Evolutionary conservation across 148 eudicot genomes (phyloP), one percentile per base, ranked within the genome.

Genomic region (Rhododendron molle): DNA sequence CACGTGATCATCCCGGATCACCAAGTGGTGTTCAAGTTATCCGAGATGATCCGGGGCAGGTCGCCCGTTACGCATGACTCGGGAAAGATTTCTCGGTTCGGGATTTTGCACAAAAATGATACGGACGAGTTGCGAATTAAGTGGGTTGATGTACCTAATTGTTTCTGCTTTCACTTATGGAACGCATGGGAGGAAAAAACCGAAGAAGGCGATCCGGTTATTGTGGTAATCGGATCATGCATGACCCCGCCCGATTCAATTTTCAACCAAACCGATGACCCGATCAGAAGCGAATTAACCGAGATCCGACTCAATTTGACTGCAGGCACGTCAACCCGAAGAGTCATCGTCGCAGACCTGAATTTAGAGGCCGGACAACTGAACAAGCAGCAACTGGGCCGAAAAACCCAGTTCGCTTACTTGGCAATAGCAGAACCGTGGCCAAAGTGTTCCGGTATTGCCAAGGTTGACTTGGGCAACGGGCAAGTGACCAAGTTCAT

Each of bases 351-450:
- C 2, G 21, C 89, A 0, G 89, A 81, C 1, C 26, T 90, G 40
- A 93, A 93, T 28, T 62, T 93, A n/a, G 96, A 93, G 46, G 89
- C 86, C 4, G 96, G 96, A 20, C 90, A 89, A 76, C 92, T 89
- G 76, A 92, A 89, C 85, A 88, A 85, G 85, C 38, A 40, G 0
- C 82, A 20, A 54, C 34, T 90, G 11, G 96, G 96, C 3, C 69
- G 46, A 14, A 93, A 91, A 82, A 89, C 87, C 46, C 85, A 84
- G 52, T 90, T 84, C 18, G 90, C 76, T 6, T 93, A 91, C 52
- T 40, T 92, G 87, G 94, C 96, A 1, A 89, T 93, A 83, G 92
- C 91, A 0, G 93, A 93, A 44, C 94, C 94, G 4, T 93, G 94
- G 94, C 93, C 94, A 1, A 92, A 85, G 87, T 91, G 92, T 86